phyloP scores from a whole-genome alignment of 306 rosid species.

The Luffa aegyptiaca region DNA sequence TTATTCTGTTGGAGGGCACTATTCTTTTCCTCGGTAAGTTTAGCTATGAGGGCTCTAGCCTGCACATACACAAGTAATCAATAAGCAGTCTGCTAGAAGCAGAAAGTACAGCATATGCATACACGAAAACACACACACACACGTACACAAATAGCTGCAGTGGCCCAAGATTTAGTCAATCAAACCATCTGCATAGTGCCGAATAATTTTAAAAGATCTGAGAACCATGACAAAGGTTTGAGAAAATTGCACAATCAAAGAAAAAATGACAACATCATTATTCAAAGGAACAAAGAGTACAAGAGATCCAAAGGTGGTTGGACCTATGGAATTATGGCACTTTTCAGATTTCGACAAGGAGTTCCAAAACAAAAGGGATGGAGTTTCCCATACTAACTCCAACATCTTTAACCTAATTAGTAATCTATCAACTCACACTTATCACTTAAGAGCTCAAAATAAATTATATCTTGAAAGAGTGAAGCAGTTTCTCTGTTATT shows the following conservation, averaged over 20 bases:
- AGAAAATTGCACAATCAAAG: neutral
- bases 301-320: neutral
- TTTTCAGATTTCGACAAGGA: neutral
- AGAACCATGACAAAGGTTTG: constrained; percentile 3
- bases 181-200: neutral
- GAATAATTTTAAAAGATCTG: neutral
- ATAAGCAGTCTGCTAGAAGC: neutral
- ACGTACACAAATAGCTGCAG: neutral
- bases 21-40: constrained; percentile 66
- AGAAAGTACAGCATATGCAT: neutral
- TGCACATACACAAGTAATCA: constrained; percentile 18
- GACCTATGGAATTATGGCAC: neutral
- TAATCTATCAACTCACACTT: neutral
- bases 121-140: neutral
- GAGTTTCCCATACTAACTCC: neutral
- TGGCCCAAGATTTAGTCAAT: constrained; percentile 5
- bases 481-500: neutral
- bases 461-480: neutral
- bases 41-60: constrained; percentile 59
- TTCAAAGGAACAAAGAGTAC: neutral
- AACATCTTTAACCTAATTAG: neutral
- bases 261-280: neutral
- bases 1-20: constrained; percentile 50
- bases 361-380: neutral
- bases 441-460: neutral